These are phyloP conservation scores for Penicillium sp. DNA, from an alignment of 2,329 filamentous ascomycete genomes.

Conservation along the genomic window DNA sequence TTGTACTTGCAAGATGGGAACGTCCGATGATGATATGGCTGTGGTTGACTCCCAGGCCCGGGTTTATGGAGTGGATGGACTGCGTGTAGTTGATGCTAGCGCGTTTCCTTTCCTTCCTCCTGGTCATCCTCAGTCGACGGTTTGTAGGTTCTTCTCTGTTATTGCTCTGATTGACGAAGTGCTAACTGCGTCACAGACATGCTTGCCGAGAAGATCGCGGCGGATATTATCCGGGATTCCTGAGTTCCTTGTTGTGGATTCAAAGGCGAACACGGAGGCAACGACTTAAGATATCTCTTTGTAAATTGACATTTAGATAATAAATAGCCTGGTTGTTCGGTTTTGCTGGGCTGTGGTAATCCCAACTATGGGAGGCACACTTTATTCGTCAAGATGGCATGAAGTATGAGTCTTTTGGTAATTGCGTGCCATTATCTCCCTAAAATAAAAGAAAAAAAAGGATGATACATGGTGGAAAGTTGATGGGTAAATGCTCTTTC, in stretches of 20 bases:
- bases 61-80: constrained; percentile 29
- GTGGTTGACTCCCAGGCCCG: constrained; percentile 33
- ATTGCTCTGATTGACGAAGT: not conserved
- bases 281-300: not conserved
- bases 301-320: not conserved
- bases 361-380: not conserved
- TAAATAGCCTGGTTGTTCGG: not conserved
- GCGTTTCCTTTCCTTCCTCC: constrained; percentile 40
- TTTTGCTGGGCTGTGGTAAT: not conserved
- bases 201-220: constrained; percentile 24
- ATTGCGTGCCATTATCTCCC: not conserved
- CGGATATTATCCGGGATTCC: constrained; percentile 13
- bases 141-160: constrained; percentile 15
- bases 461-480: not conserved
- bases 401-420: not conserved
- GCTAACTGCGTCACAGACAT: constrained; percentile 18
- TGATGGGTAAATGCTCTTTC: constrained; percentile 23
- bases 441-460: not conserved
- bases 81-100: constrained; percentile 38
- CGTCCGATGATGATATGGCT: constrained; percentile 24
- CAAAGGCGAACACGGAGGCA: not conserved
- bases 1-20: constrained; percentile 35
- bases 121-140: constrained; percentile 38
- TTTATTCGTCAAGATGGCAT: not conserved
- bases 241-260: not conserved